Conservation (phyloP, 1,139 yeast species). For the Zygotorulaspora mrakii region DNA sequence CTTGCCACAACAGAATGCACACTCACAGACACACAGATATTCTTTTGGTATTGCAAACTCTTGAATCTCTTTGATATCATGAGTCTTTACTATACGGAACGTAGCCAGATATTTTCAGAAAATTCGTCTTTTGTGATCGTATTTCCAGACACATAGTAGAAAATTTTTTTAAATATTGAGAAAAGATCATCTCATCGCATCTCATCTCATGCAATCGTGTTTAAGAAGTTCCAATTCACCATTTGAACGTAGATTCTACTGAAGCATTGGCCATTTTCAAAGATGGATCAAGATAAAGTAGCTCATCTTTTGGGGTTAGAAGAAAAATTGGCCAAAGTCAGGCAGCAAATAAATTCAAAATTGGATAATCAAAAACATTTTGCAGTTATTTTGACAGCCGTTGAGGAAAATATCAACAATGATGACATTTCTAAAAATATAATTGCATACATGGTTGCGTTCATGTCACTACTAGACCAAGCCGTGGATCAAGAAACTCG, state of each 20-base stretch:
- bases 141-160: too few species aligned
- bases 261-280: too few species aligned
- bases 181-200: conserved; percentile 29
- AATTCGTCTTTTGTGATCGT: neutral
- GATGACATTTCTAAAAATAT: conserved; percentile 48
- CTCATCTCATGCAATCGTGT: conserved; percentile 17
- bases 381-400: conserved; percentile 74
- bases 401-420: conserved; percentile 80
- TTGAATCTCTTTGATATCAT: too few species aligned
- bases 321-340: conserved; percentile 62
- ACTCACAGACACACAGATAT: too few species aligned
- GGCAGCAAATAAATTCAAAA: conserved; percentile 69
- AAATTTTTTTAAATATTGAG: conserved; percentile 9
- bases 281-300: conserved; percentile 43
- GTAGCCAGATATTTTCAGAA: too few species aligned
- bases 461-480: conserved; percentile 76
- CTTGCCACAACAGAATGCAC: neutral
- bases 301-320: conserved; percentile 59
- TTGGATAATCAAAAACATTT: conserved; percentile 78
- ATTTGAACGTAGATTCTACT: too few species aligned
- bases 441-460: conserved; percentile 79
- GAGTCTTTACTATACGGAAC: too few species aligned
- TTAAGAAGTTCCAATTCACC: too few species aligned
- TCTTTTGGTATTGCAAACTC: too few species aligned
- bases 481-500: conserved; percentile 53